These are phyloP conservation scores for Mimosa pudica DNA, from an alignment of 306 rosid species.

Conservation along the genomic window DNA sequence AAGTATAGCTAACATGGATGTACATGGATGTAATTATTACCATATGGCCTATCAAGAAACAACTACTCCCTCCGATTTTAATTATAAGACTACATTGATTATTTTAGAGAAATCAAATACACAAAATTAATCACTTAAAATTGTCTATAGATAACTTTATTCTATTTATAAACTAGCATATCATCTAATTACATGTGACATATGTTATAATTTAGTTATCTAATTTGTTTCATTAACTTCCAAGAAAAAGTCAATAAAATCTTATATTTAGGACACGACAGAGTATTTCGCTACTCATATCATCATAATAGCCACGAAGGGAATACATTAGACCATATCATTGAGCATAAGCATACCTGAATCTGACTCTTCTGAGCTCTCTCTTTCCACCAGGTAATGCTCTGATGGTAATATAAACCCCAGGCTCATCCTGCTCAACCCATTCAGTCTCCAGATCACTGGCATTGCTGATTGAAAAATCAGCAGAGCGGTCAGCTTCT, in stretches of 20 bases:
- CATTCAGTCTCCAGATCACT: conserved; percentile 62
- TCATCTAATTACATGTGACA: too few relatives aligned
- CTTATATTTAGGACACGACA: too few relatives aligned
- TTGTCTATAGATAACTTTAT: too few relatives aligned
- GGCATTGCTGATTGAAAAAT: conserved; percentile 59
- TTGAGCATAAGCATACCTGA: conserved; percentile 49
- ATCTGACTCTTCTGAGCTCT: conserved; percentile 65
- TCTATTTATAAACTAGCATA: too few relatives aligned
- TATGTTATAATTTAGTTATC: too few relatives aligned
- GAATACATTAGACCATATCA: not conserved
- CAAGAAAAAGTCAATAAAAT: too few relatives aligned
- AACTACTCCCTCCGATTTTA: not conserved
- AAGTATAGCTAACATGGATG: not conserved
- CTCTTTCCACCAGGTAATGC: conserved; percentile 60
- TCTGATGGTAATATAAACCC: conserved; percentile 63
- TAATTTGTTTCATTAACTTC: too few relatives aligned
- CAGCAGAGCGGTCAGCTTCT: conserved; percentile 60
- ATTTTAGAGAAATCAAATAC: too few relatives aligned
- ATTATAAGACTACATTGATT: too few relatives aligned
- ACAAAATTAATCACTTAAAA: too few relatives aligned
- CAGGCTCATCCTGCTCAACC: conserved; percentile 69
- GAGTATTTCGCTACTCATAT: not conserved
- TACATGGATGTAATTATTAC: not conserved
- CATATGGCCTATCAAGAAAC: not conserved
- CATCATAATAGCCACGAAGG: not conserved